Conservation (phyloP, 2,329 filamentous ascomycete genomes). For the Cordyceps farinosa region DNA sequence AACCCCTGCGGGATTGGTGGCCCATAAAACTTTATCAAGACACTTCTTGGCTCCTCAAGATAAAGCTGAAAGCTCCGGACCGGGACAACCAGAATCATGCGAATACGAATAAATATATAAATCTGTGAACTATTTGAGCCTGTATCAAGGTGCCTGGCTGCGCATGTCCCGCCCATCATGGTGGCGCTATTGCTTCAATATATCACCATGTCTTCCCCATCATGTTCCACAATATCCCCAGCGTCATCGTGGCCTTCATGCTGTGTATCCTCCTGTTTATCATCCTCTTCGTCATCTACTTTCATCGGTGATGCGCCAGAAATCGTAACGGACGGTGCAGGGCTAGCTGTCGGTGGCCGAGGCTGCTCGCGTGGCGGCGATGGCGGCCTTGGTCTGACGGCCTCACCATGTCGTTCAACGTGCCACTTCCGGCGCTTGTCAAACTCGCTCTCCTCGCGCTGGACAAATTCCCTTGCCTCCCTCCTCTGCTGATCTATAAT, state of each 20-base stretch:
- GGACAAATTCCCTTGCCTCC: conserved; percentile 60
- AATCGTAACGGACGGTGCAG: background rate
- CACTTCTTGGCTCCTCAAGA: background rate
- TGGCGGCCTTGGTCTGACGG: conserved; percentile 28
- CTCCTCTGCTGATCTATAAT: conserved; percentile 67
- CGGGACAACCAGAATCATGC: background rate
- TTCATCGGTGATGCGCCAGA: background rate
- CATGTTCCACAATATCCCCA: conserved; percentile 75
- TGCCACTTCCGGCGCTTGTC: conserved; percentile 44
- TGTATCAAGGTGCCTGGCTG: background rate
- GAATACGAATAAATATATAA: background rate
- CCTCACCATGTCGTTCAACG: conserved; percentile 26
- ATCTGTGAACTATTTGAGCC: background rate
- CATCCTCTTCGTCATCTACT: background rate
- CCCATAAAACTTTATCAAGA: conserved; percentile 3
- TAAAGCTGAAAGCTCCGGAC: background rate
- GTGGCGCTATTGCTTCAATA: conserved; percentile 54
- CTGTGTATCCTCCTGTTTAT: background rate
- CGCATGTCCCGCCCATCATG: background rate
- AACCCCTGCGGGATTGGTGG: conserved; percentile 9
- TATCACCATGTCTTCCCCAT: conserved; percentile 86
- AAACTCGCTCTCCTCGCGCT: conserved; percentile 63
- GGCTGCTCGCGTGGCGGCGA: conserved; percentile 26
- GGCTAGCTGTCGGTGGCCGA: conserved; percentile 19
- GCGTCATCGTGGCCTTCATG: conserved; percentile 57